phyloP scores from a whole-genome alignment of 176 grass and related monocot species.

The Carex pumila region DNA sequence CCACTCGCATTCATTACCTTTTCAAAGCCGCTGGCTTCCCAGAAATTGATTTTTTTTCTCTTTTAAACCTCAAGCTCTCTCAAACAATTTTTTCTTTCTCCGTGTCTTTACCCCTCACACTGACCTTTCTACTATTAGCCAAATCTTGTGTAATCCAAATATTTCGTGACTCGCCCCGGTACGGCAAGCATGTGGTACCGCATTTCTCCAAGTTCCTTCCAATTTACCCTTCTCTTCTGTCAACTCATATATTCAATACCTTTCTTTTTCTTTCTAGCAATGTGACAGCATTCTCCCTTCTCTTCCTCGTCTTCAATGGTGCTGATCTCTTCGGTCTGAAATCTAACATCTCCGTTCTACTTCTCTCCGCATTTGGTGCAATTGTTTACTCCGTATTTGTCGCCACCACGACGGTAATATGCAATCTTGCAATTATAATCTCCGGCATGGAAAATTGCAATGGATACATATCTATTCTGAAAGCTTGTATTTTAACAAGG shows the following conservation, averaged over 20 bases:
- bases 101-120: constrained; percentile 45
- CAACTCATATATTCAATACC: constrained; percentile 49
- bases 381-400: constrained; percentile 54
- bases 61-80: constrained; percentile 71
- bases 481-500: constrained; percentile 52
- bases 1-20: constrained; percentile 43
- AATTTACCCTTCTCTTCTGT: constrained; percentile 44
- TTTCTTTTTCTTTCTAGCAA: constrained; percentile 67
- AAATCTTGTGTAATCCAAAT: constrained; percentile 56
- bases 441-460: constrained; percentile 48
- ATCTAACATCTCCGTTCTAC: constrained; percentile 22
- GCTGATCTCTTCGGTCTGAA: constrained; percentile 39
- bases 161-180: constrained; percentile 15
- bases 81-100: constrained; percentile 65
- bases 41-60: constrained; percentile 49
- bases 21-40: constrained; percentile 75
- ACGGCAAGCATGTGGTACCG: background rate
- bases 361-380: constrained; percentile 54
- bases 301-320: constrained; percentile 61
- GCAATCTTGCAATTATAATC: constrained; percentile 64
- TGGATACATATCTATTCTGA: constrained; percentile 45
- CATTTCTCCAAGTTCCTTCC: constrained; percentile 13
- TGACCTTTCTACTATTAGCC: constrained; percentile 69
- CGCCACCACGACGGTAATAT: constrained; percentile 54
- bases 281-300: constrained; percentile 66